Conservation (phyloP, 1,139 yeast species). For the Protomyces inouyei region DNA sequence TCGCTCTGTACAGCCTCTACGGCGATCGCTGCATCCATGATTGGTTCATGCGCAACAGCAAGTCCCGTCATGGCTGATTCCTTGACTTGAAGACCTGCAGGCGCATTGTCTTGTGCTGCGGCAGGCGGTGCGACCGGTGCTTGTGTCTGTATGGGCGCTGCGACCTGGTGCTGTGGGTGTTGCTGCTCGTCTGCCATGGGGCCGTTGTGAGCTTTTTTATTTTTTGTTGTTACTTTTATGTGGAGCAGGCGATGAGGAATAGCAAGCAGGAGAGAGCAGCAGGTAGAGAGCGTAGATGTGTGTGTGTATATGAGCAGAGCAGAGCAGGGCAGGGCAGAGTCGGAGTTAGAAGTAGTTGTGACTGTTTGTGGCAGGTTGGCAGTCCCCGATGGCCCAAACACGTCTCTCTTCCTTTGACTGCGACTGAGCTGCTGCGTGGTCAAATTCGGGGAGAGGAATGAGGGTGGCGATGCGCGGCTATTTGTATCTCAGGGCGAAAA, state of each 20-base stretch:
- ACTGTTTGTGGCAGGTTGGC: too few relatives aligned
- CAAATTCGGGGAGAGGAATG: not conserved
- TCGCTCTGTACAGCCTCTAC: not conserved
- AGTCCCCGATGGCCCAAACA: too few relatives aligned
- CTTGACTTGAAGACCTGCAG: not conserved
- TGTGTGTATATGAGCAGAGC: too few relatives aligned
- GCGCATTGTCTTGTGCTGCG: not conserved
- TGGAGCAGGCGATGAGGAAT: too few relatives aligned
- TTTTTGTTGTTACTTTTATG: not conserved
- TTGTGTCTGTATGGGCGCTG: not conserved
- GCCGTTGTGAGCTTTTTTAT: not conserved
- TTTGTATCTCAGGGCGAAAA: not conserved
- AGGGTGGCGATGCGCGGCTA: not conserved
- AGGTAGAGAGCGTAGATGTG: too few relatives aligned
- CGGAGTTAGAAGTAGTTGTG: too few relatives aligned
- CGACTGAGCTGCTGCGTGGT: too few relatives aligned
- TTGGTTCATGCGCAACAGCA: conserved; percentile 16
- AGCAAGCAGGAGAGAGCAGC: too few relatives aligned
- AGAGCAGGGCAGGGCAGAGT: too few relatives aligned
- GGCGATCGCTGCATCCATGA: conserved; percentile 10
- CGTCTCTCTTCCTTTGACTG: too few relatives aligned
- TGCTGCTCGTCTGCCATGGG: too few relatives aligned
- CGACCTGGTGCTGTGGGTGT: not conserved
- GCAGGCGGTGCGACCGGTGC: not conserved
- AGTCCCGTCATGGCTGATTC: conserved; percentile 9